phyloP scores from a whole-genome alignment of 164 flowering plant species.

The Annona squamosa region DNA sequence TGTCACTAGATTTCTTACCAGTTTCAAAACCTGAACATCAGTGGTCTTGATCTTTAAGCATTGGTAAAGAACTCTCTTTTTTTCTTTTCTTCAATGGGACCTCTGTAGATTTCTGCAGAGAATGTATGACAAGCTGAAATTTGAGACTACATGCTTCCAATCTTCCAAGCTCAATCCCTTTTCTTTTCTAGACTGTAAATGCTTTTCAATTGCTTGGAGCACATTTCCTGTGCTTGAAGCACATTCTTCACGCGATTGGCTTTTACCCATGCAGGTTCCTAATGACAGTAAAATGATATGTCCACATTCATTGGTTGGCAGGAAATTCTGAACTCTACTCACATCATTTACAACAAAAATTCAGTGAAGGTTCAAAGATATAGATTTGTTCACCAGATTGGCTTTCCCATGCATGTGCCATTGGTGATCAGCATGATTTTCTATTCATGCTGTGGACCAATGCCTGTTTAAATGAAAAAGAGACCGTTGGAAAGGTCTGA shows the following conservation, averaged over 20 bases:
- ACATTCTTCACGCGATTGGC: conserved; percentile 68
- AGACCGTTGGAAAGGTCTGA: not conserved
- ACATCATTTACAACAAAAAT: not conserved
- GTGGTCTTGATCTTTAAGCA: not conserved
- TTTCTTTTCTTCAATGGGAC: not conserved
- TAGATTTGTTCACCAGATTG: not conserved
- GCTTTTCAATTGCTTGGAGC: conserved; percentile 64
- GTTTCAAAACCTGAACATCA: not conserved
- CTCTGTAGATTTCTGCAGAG: not conserved
- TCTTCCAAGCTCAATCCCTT: conserved; percentile 5
- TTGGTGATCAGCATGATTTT: no score
- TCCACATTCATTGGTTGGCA: not conserved
- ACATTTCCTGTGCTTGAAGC: conserved; percentile 67
- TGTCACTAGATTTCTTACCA: not conserved
- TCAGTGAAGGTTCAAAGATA: not conserved
- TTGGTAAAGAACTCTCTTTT: not conserved
- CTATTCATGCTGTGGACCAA: not conserved
- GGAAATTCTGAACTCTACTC: not conserved
- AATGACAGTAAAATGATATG: conserved; percentile 2
- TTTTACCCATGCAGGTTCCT: conserved; percentile 98
- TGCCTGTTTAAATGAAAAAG: no score
- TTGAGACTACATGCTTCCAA: not conserved
- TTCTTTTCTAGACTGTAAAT: conserved; percentile 37
- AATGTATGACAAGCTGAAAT: not conserved
- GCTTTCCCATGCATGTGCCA: not conserved